phyloP scores from a whole-genome alignment of 2,329 filamentous ascomycete species.

The Aciculosporium take region DNA sequence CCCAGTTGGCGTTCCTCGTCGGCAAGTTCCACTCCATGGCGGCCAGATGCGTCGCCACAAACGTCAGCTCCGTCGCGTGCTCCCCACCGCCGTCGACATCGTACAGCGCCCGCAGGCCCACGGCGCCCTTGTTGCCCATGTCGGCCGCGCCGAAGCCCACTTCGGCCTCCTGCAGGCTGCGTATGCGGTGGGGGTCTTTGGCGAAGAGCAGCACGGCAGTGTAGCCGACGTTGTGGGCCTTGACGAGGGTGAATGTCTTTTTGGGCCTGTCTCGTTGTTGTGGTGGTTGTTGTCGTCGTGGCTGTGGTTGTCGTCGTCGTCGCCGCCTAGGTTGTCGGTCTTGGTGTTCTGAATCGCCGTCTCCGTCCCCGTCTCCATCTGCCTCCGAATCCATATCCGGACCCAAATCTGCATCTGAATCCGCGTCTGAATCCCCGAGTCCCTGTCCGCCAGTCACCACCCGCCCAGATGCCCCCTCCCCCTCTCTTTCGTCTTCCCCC shows the following conservation, averaged over 20 bases:
- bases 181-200: constrained; percentile 44
- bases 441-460: constrained; percentile 6
- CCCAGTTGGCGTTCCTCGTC: constrained; percentile 77
- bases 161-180: constrained; percentile 58
- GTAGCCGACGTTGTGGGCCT: constrained; percentile 68
- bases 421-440: background rate
- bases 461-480: background rate
- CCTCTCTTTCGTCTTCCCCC: background rate
- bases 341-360: too few species aligned
- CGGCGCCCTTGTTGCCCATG: constrained; percentile 93
- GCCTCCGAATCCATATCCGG: too few species aligned
- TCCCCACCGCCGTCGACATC: constrained; percentile 12
- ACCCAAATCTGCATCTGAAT: background rate
- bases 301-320: too few species aligned
- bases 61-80: constrained; percentile 53
- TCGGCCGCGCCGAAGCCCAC: constrained; percentile 74
- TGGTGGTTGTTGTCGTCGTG: background rate
- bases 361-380: too few species aligned
- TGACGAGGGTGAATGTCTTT: constrained; percentile 52
- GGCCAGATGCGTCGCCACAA: constrained; percentile 77
- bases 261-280: constrained; percentile 10
- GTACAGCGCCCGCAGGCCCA: constrained; percentile 61
- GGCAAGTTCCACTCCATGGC: constrained; percentile 70
- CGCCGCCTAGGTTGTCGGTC: too few species aligned
- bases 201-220: constrained; percentile 81